Base-by-base conservation (phyloP, 345 rosid genomes). In the Boechera retrofracta region DNA sequence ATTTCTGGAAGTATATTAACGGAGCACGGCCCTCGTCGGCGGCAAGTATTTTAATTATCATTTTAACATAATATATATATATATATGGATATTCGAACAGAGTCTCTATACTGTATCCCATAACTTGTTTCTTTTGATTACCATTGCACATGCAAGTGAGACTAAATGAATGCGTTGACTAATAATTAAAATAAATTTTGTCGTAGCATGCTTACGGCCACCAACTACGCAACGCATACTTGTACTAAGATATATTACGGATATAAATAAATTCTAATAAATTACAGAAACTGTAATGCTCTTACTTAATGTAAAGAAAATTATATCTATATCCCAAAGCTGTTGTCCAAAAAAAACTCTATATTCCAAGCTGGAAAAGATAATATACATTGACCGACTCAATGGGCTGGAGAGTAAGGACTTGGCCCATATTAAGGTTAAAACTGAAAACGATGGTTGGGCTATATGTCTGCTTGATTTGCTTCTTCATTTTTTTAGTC, bases 111-210 rank as follows among this genome's bases (percentile, higher is more conserved):
- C 5, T 29, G 29, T 15, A 64, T 53, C 16, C 55, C 16, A 16
- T 8, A 18, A 38, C 18, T 9, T 52, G 44, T 7, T 53, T 31
- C 45, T 53, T 53, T 41, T 41, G 24, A 47, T 54, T 6, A 16
- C n/a, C 10, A 21, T 10, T 41, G 64, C 77, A 54, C 56, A 74
- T 64, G 71, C 71, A 32, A 32, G 1, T 16, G 63, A 13, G 6
- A 9, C 31, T 26, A 32, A 12, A 42, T n/a, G 15, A 44, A 64
- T 35, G 5, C 35, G 38, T 55, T 39, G 31, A 54, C 13, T 39
- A 15, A 28, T 16, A 2, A 28, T 24, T 38, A 1, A 0, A 35
- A 8, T 21, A 36, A 8, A 54, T 18, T 11, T 57, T 31, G 33
- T 59, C 21, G 35, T 10, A 1, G 63, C 1, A 21, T 21, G 24